Conservation (phyloP, 2,329 filamentous ascomycete genomes). For the Venturia pyrina region DNA sequence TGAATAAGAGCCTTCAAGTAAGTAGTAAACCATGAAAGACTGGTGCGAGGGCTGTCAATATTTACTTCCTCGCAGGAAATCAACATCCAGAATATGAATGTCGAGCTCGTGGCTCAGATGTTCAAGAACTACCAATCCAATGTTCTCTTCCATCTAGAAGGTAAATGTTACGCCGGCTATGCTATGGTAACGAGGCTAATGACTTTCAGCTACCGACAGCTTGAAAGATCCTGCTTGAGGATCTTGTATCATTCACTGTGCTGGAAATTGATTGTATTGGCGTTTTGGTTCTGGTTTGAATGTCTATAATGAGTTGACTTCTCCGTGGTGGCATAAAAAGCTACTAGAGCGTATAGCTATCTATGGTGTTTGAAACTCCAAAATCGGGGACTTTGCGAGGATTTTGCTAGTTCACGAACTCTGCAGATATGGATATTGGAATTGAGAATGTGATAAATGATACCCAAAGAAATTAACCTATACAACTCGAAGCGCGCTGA, state of each 20-base stretch:
- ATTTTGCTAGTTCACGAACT: background rate
- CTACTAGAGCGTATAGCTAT: background rate
- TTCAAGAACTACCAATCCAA: conserved; percentile 99
- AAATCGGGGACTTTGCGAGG: background rate
- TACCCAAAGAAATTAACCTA: background rate
- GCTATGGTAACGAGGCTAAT: background rate
- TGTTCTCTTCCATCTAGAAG: conserved; percentile 92
- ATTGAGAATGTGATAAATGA: background rate
- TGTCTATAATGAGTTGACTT: background rate
- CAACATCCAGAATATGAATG: conserved; percentile 98
- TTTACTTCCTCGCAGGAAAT: conserved; percentile 56
- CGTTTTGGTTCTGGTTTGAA: background rate
- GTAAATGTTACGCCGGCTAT: conserved; percentile 36
- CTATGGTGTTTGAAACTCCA: background rate
- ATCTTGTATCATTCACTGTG: background rate
- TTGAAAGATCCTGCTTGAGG: conserved; percentile 15
- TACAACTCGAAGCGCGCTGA: no score
- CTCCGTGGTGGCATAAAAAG: background rate
- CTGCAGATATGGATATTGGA: no score
- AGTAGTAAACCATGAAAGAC: background rate
- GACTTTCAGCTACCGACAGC: conserved; percentile 11
- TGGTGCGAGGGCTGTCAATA: no score
- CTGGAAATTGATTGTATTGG: background rate
- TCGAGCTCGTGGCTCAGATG: conserved; percentile 96
- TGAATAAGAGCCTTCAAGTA: conserved; percentile 89